Evolutionary conservation across 805 yeast species (phyloP).

Genomic region (Saccharomycopsis sp.): DNA sequence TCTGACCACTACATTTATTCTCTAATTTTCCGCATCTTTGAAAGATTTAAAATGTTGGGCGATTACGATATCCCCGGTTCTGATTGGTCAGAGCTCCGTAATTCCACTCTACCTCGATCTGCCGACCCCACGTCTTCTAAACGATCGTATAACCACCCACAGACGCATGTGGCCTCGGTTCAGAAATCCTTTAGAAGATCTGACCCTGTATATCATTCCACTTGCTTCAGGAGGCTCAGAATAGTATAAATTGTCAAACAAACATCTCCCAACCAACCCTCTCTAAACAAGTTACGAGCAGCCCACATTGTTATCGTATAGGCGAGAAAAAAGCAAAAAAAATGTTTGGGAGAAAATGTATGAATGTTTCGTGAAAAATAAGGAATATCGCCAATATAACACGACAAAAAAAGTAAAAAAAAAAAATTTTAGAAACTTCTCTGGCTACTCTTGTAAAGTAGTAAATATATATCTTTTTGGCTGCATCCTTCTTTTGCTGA

Average conservation of each 20-base stretch:
- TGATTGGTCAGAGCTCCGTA: not conserved
- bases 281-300: too few species aligned
- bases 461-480: not conserved
- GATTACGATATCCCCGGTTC: not conserved
- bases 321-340: not conserved
- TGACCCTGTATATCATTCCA: too few species aligned
- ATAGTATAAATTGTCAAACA: too few species aligned
- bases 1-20: too few species aligned
- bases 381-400: not conserved
- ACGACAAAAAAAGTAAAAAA: slow-evolving; percentile 1
- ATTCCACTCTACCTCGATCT: not conserved
- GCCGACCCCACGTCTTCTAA: not conserved
- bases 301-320: not conserved
- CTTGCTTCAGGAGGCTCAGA: too few species aligned
- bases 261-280: too few species aligned
- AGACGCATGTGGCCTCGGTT: not conserved
- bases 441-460: not conserved
- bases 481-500: not conserved
- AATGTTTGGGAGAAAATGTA: not conserved
- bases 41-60: not conserved
- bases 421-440: not conserved
- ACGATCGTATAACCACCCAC: not conserved
- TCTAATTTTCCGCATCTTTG: too few species aligned
- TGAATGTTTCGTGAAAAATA: too few species aligned
- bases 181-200: too few species aligned